phyloP scores from a whole-genome alignment of 371 early-diverging fungal genomes.

The Globomyces sp. region DNA sequence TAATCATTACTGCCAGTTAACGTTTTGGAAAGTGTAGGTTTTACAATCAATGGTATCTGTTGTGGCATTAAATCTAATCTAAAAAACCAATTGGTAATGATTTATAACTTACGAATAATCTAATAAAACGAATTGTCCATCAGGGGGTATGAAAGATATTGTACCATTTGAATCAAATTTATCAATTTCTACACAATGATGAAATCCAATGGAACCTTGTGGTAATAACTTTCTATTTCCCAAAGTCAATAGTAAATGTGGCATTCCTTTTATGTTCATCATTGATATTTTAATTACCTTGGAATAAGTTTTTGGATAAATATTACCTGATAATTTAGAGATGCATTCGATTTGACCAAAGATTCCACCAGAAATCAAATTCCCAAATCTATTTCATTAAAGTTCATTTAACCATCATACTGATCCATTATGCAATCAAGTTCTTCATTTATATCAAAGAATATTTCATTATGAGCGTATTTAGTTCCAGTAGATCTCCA shows the following conservation, averaged over 20 bases:
- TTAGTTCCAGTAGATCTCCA: constrained; percentile 88
- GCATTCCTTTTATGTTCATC: neutral
- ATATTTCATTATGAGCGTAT: constrained; percentile 89
- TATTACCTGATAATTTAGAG: constrained; percentile 62
- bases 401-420: constrained; percentile 36
- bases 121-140: constrained; percentile 66
- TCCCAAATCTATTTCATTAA: constrained; percentile 55
- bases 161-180: constrained; percentile 79
- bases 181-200: constrained; percentile 73
- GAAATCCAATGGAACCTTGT: constrained; percentile 74
- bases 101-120: constrained; percentile 1
- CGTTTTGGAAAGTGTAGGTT: too few species aligned
- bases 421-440: constrained; percentile 79
- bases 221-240: constrained; percentile 71
- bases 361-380: constrained; percentile 72
- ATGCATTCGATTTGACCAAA: constrained; percentile 76
- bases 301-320: constrained; percentile 81
- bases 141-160: constrained; percentile 91
- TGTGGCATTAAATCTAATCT: too few species aligned
- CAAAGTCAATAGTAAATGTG: constrained; percentile 44
- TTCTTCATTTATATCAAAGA: constrained; percentile 88
- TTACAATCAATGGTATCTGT: too few species aligned
- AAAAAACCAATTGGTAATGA: neutral
- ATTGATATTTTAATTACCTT: too few species aligned
- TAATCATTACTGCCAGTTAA: too few species aligned